Base-by-base conservation (phyloP, 2,329 filamentous ascomycete species). In the Bipolaris victoriae region DNA sequence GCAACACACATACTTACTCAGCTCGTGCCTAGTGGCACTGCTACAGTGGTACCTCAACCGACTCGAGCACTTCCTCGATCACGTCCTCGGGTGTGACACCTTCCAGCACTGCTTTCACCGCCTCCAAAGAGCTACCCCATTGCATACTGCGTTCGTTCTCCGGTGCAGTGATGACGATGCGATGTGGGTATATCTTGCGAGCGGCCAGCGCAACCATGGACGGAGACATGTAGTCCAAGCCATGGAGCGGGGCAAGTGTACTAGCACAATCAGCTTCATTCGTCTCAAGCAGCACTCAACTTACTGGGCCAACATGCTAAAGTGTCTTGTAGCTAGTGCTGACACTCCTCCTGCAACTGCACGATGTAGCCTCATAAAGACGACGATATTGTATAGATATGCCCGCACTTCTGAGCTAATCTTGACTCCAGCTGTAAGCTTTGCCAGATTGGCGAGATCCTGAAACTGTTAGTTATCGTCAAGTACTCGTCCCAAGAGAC, bases 361-460 rank as follows among this genome's bases (percentile, higher is more conserved):
- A 51, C 94, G 89, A 76, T 96, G 93, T 74, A 96, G 84, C 26
- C 95, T 88, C 64, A 98, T 83, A 73, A 96, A 97, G 3, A 92
- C 86, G 49, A 94, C 81, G 36, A 98, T 86, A 76, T 98, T 94
- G 81, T 94, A 89, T 57, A 94, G 84, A 75, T 98, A 98, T 41
- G 91, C 87, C 56, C 86, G 82, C 2, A 97, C 85, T 64, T 97
- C 92, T 18, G 93, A 84, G 56, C 88, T 90, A 24, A 92, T 80
- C 39, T 82, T 84, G 13, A 90, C 86, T 2, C 82, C 71, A 2
- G 83, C 78, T 52, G 84, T 84, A 2, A 86, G 80, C n/a, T 81
- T 78, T 3, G 85, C 82, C 2, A 96, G 80, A 4, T 80, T 77
- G 13, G 83, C 80, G 35, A 96, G 83, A 39, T 81, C 79, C 73